phyloP scores from a whole-genome alignment of 2,329 filamentous ascomycete species.

The Ophiostoma angusticollis region DNA sequence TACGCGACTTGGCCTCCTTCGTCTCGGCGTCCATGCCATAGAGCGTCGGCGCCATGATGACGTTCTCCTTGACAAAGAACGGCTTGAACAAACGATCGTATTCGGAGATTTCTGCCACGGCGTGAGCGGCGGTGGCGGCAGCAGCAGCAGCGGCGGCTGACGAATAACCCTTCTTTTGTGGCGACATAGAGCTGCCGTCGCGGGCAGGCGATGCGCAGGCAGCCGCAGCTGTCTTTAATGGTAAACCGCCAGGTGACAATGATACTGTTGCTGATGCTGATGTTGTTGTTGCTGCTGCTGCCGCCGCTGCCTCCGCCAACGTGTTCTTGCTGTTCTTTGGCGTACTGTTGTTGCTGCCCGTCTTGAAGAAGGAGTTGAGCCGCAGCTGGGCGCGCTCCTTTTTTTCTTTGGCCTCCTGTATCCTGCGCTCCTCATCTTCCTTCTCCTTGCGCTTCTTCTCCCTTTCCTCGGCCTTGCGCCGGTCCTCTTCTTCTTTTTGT shows the following conservation, averaged over 20 bases:
- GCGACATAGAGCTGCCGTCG: conserved; percentile 16
- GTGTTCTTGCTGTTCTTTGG: too few relatives aligned
- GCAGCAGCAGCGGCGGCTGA: not conserved
- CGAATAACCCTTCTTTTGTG: conserved; percentile 19
- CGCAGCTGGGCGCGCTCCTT: conserved; percentile 36
- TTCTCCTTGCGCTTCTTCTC: conserved; percentile 36
- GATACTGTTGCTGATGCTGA: conserved; percentile 9
- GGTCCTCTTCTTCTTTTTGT: conserved; percentile 26
- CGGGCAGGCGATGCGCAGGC: not conserved
- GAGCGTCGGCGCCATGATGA: conserved; percentile 51
- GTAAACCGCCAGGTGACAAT: not conserved
- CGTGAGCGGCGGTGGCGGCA: not conserved
- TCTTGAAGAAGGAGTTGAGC: conserved; percentile 35
- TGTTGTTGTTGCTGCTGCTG: not conserved
- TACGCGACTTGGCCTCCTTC: conserved; percentile 34
- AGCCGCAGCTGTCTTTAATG: not conserved
- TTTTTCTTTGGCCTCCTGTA: conserved; percentile 33
- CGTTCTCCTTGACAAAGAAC: conserved; percentile 66
- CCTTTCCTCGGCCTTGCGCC: conserved; percentile 24
- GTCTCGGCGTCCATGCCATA: conserved; percentile 47
- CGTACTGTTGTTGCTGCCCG: conserved; percentile 4
- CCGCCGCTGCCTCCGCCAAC: not conserved
- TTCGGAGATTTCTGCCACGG: conserved; percentile 25
- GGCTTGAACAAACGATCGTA: conserved; percentile 65
- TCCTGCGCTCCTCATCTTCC: conserved; percentile 35